phyloP scores from a whole-genome alignment of 495 filamentous ascomycete species.

The Daldinia concentrica region DNA sequence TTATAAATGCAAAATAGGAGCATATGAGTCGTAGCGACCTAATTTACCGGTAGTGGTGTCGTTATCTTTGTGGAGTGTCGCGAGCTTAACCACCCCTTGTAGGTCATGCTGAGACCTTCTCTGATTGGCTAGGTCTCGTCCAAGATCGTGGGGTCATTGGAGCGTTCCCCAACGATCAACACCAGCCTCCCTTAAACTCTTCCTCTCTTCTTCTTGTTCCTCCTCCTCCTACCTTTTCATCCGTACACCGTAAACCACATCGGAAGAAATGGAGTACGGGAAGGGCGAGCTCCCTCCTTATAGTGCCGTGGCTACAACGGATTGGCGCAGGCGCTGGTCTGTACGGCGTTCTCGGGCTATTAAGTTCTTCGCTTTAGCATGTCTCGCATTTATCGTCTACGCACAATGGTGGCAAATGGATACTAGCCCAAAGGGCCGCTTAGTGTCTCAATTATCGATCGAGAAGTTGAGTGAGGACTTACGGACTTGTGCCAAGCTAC shows the following conservation, averaged over 20 bases:
- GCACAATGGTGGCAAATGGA: constrained; percentile 59
- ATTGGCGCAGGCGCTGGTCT: constrained; percentile 37
- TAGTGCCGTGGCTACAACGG: constrained; percentile 39
- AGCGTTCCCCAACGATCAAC: constrained; percentile 16
- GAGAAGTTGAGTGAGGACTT: constrained; percentile 54
- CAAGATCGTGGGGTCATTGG: constrained; percentile 17
- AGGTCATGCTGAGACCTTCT: constrained; percentile 16
- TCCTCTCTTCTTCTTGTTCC: not conserved
- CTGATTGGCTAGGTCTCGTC: constrained; percentile 20
- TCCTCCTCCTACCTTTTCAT: not conserved
- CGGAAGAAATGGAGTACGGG: constrained; percentile 27
- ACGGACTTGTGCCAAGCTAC: constrained; percentile 50
- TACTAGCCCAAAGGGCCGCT: constrained; percentile 28
- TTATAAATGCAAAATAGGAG: not conserved
- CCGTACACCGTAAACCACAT: not conserved
- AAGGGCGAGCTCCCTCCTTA: constrained; percentile 47
- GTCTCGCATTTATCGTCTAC: constrained; percentile 56
- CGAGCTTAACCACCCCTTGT: constrained; percentile 12
- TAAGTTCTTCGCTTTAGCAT: constrained; percentile 48
- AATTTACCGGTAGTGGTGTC: constrained; percentile 6
- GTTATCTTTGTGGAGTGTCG: constrained; percentile 38
- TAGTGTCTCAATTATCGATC: constrained; percentile 48
- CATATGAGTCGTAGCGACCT: not conserved
- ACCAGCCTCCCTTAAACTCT: constrained; percentile 28
- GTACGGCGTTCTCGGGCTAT: constrained; percentile 50